A percentile compares a stretch with the other conserved stretches of the same genome.
These are phyloP conservation scores for Chlorella sorokiniana DNA, from an alignment of 139 green algal species.

Conservation along the genomic window DNA sequence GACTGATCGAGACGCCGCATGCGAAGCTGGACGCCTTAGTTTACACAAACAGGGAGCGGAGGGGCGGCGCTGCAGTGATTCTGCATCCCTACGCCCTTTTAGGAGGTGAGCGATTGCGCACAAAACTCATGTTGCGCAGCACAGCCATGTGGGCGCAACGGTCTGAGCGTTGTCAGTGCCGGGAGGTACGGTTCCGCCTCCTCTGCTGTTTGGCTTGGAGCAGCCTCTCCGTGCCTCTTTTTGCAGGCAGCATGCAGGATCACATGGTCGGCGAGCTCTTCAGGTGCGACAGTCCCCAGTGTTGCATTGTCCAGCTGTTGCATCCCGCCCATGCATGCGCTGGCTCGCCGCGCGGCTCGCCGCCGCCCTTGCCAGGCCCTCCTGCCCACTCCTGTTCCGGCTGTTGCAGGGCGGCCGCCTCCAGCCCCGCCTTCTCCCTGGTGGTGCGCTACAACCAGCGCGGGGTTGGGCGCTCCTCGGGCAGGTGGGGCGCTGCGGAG, in stretches of 20 bases:
- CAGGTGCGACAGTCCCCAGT: not conserved
- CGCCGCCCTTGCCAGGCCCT: not conserved
- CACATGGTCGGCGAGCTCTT: constrained; percentile 40
- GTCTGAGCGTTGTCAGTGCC: no score
- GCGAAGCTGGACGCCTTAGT: not conserved
- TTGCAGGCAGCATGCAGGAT: constrained; percentile 46
- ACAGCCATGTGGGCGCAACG: no score
- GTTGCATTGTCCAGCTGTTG: not conserved
- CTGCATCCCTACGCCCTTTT: constrained; percentile 42
- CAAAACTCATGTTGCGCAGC: no score
- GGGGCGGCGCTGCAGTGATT: constrained; percentile 13
- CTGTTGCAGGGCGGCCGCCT: not conserved
- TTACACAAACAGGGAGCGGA: not conserved
- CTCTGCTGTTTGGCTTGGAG: no score
- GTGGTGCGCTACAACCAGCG: constrained; percentile 53
- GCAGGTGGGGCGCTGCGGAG: not conserved
- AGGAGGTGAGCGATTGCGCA: no score
- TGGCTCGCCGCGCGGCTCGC: no score
- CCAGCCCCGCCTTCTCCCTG: constrained; percentile 17
- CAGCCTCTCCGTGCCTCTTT: no score
- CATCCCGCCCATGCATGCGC: not conserved
- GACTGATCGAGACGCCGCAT: not conserved
- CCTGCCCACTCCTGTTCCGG: not conserved
- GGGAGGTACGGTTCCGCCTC: no score
- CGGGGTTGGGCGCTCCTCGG: constrained; percentile 39